Evolutionary conservation across 164 flowering plant species (phyloP), one percentile per base, ranked within the genome.

Genomic region (Sedum album): DNA sequence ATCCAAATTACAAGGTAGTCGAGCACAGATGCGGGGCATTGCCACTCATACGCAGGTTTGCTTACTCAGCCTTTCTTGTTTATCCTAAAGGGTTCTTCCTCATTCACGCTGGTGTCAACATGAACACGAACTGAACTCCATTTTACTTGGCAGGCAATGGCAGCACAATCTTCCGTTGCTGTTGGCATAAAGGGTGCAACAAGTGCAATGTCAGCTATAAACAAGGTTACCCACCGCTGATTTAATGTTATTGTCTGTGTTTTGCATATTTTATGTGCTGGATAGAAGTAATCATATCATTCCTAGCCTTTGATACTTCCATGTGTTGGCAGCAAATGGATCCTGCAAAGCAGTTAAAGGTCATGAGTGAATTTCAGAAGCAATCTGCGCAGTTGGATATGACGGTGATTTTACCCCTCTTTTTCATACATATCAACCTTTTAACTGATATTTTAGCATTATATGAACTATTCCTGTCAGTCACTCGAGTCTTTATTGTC

Each of bases 361-460:
- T 88, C 60, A 84, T 91, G 41, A 77, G 74, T 68, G 98, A 93
- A 25, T 93, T 93, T 73, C 98, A 93, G 85, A 91, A 71, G 79
- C 98, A 89, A 71, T 89, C 98, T 18, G 94, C 97, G 13, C 97
- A 93, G 71, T 79, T 91, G 93, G 98, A 89, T 76, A 93, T 93
- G 98, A 89, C 96, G 9, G 97, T 91, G 80, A 79, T 89, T 72
- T 70, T 30, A 46, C 69, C 1, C 33, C 30, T 66, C 49, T 36
- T 21, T 60, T 46, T 51, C 26, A 38, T 31, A 20, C 17, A 6
- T 21, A 31, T 60, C 21, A 60, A 44, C 15, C 17, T 14, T 2
- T 55, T 33, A 15, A 36, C 41, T 42, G 39, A 1, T 25, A 11
- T 26, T 25, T 26, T 25, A 31, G 14, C 17, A 55, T 26, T 26